phyloP scores from a whole-genome alignment of 345 rosid species.

The Dovyalis caffra region DNA sequence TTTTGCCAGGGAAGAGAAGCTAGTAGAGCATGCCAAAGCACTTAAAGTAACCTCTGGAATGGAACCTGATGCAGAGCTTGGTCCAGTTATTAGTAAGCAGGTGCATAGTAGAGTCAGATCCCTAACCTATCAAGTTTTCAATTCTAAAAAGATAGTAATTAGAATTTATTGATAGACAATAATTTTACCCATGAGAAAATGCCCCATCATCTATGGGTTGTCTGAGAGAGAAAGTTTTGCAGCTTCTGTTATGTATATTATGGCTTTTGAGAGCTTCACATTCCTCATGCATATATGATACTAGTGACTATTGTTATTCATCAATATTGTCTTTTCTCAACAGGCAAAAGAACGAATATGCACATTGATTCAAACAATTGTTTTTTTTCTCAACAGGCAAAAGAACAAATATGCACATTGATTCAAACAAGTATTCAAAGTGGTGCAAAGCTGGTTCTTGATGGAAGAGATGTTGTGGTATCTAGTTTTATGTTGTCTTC shows the following conservation, averaged over 20 bases:
- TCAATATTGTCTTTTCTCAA: constrained; percentile 4
- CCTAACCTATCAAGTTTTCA: not conserved
- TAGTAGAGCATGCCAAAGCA: constrained; percentile 47
- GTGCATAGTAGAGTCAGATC: constrained; percentile 20
- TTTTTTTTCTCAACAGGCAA: constrained; percentile 36
- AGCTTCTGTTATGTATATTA: not conserved
- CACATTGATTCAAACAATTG: constrained; percentile 40
- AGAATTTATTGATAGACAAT: not conserved
- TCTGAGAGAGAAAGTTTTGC: constrained; percentile 9
- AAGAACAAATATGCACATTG: constrained; percentile 42
- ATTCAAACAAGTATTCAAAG: constrained; percentile 47
- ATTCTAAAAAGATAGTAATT: not conserved
- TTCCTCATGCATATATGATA: not conserved
- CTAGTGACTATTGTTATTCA: not conserved
- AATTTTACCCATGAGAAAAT: not conserved
- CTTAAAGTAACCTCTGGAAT: constrained; percentile 55
- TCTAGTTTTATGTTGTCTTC: constrained; percentile 11
- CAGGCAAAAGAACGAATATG: constrained; percentile 51
- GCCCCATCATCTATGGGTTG: not conserved
- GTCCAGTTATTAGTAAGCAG: constrained; percentile 68
- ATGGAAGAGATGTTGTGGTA: constrained; percentile 62
- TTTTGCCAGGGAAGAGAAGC: constrained; percentile 55
- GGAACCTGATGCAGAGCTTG: constrained; percentile 56
- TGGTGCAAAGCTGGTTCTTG: constrained; percentile 60
- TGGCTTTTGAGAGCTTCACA: not conserved